Evolutionary conservation across 768 basidiomycete species (phyloP).

Genomic region (Lactifluus volemus): DNA sequence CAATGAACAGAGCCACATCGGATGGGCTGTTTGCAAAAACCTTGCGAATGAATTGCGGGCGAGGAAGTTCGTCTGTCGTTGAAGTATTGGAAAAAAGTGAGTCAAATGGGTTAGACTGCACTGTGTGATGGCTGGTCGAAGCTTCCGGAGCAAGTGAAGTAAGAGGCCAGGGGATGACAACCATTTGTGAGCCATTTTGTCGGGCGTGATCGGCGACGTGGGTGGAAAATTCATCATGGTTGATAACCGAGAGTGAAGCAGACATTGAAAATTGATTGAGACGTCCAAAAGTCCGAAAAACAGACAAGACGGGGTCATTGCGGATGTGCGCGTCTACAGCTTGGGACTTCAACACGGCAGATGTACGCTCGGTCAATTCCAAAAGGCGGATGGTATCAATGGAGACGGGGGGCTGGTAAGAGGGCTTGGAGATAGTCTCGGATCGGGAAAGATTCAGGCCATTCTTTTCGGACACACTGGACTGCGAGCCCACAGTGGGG

Average conservation of each 20-base stretch:
- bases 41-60: constrained; percentile 78
- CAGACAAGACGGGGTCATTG: constrained; percentile 62
- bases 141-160: constrained; percentile 25
- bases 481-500: constrained; percentile 2
- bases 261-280: constrained; percentile 60
- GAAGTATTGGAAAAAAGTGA: constrained; percentile 55
- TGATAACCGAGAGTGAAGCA: constrained; percentile 66
- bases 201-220: constrained; percentile 54
- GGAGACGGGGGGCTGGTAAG: constrained; percentile 26
- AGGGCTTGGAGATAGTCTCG: constrained; percentile 18
- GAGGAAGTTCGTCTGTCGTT: constrained; percentile 44
- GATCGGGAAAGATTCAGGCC: neutral
- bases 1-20: constrained; percentile 84
- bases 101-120: constrained; percentile 58
- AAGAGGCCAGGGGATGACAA: constrained; percentile 79
- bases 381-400: constrained; percentile 82
- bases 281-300: constrained; percentile 71
- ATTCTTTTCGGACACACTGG: neutral
- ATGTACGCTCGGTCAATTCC: constrained; percentile 83
- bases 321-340: constrained; percentile 60
- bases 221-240: constrained; percentile 60
- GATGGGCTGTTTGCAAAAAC: constrained; percentile 64
- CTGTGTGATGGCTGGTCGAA: constrained; percentile 16
- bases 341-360: constrained; percentile 76
- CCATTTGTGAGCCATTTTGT: constrained; percentile 54